These are phyloP conservation scores for Talaromyces nanjingensis DNA, from an alignment of 495 filamentous ascomycete genomes.

Conservation along the genomic window DNA sequence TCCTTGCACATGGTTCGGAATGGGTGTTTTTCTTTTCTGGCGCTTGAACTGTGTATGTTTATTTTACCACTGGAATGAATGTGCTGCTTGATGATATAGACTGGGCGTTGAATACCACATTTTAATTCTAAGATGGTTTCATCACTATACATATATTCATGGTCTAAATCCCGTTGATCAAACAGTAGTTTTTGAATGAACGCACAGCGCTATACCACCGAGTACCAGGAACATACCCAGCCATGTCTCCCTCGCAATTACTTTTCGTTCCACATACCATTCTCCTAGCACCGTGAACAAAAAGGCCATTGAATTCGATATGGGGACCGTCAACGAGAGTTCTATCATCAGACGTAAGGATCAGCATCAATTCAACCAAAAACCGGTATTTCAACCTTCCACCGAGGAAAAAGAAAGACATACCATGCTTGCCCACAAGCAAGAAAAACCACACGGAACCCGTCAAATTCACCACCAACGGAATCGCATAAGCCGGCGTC, in stretches of 20 bases:
- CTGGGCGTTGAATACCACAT: not conserved
- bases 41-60: not conserved
- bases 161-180: not conserved
- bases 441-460: slow-evolving; percentile 98
- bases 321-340: slow-evolving; percentile 85
- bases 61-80: not conserved
- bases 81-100: not conserved
- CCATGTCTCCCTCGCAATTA: slow-evolving; percentile 83
- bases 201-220: slow-evolving; percentile 81
- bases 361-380: not conserved
- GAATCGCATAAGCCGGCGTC: slow-evolving; percentile 77
- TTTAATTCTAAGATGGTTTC: not conserved
- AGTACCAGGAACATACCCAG: slow-evolving; percentile 77
- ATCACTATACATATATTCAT: not conserved
- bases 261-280: slow-evolving; percentile 90
- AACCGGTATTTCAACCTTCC: not conserved
- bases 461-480: slow-evolving; percentile 82
- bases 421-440: slow-evolving; percentile 86
- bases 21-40: not conserved
- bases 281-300: slow-evolving; percentile 92
- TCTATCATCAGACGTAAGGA: slow-evolving; percentile 41
- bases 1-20: not conserved
- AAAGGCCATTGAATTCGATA: slow-evolving; percentile 90
- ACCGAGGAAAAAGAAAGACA: not conserved
- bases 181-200: slow-evolving; percentile 47